These are phyloP conservation scores for Lachnellula willkommii DNA, from an alignment of 2,329 filamentous ascomycete genomes.

Conservation along the genomic window DNA sequence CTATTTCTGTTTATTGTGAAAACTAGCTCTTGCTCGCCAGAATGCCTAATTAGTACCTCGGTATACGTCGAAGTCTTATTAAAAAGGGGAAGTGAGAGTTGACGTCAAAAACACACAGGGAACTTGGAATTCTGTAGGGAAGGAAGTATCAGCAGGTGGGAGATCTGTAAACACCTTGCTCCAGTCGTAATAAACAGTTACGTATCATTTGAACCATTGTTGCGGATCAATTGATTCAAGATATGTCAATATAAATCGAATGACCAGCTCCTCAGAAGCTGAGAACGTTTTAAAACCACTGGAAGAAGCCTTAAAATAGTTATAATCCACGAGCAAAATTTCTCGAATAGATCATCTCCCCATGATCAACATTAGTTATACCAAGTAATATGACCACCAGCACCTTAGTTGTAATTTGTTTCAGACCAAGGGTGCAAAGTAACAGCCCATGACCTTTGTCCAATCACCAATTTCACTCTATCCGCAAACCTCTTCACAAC, in stretches of 20 bases:
- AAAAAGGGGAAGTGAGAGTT: no score
- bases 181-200: neutral
- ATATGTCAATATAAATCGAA: no score
- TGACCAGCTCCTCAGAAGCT: no score
- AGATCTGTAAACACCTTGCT: neutral
- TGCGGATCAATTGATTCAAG: no score
- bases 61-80: no score
- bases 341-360: no score
- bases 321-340: neutral
- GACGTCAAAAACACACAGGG: no score
- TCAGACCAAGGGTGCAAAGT: constrained; percentile 49
- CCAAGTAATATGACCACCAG: neutral
- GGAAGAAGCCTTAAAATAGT: no score
- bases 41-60: no score
- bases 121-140: no score
- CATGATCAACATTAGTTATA: neutral
- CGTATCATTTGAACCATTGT: neutral
- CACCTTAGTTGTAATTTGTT: neutral
- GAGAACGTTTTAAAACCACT: no score
- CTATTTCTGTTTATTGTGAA: neutral
- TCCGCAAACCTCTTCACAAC: constrained; percentile 37
- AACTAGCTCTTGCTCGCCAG: neutral
- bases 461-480: constrained; percentile 30
- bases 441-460: constrained; percentile 44
- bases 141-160: neutral